Evolutionary conservation across 768 basidiomycete genomes (phyloP).

Genomic region (Lentinula raphanica): DNA sequence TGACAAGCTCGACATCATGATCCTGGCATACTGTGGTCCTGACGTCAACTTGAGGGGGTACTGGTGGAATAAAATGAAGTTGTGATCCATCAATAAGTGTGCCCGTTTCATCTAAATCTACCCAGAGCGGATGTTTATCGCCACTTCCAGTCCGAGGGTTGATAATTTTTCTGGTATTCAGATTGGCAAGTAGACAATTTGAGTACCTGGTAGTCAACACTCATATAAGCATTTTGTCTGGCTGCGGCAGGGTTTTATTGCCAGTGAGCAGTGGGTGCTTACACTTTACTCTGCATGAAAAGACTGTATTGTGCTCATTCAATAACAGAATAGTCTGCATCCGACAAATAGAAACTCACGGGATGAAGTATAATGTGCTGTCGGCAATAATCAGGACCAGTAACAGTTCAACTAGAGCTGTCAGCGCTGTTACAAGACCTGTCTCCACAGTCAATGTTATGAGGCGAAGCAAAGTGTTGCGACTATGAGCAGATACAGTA

Average conservation of each 20-base stretch:
- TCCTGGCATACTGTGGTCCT: neutral
- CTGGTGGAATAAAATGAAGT: neutral
- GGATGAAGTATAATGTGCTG: conserved; percentile 5
- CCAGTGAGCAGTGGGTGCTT: neutral
- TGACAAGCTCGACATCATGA: neutral
- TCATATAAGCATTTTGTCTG: no score
- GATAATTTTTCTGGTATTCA: neutral
- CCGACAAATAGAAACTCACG: neutral
- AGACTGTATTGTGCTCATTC: neutral
- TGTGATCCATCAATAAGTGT: neutral
- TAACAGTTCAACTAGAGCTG: conserved; percentile 4
- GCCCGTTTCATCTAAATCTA: neutral
- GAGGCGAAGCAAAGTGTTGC: neutral
- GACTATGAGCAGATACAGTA: neutral
- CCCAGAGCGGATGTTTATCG: neutral
- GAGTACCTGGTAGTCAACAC: no score
- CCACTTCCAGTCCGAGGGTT: neutral
- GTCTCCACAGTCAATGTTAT: conserved; percentile 9
- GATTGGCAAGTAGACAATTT: neutral
- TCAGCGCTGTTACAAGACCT: conserved; percentile 10
- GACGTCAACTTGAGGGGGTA: neutral
- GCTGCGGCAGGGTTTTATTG: neutral
- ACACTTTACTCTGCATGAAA: neutral
- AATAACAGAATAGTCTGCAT: no score
- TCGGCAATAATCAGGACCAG: neutral